Percentiles rank a stretch among this genome's conserved stretches.
phyloP scores from a whole-genome alignment of 768 basidiomycete genomes.

The Wakefieldia striispora region DNA sequence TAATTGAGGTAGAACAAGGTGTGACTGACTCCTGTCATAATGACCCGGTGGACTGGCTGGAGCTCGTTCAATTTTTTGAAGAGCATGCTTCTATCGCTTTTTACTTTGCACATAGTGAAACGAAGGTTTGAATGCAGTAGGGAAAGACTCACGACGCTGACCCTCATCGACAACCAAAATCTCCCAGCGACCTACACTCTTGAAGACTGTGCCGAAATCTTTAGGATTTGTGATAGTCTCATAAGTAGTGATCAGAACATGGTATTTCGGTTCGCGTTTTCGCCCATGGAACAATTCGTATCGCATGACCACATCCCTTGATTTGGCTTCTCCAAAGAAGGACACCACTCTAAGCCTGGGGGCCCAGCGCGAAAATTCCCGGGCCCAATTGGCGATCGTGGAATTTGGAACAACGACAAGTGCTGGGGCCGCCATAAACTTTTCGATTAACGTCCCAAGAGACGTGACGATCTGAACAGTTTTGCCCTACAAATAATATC shows the following conservation, averaged over 20 bases:
- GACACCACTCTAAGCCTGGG: constrained; percentile 75
- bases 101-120: constrained; percentile 51
- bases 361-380: constrained; percentile 84
- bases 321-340: constrained; percentile 77
- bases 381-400: constrained; percentile 92
- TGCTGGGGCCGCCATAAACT: constrained; percentile 67
- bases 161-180: constrained; percentile 91
- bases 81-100: constrained; percentile 74
- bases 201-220: constrained; percentile 77
- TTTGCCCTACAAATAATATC: constrained; percentile 58
- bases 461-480: constrained; percentile 91
- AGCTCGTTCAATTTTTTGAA: constrained; percentile 84
- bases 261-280: constrained; percentile 62
- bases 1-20: background rate
- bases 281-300: constrained; percentile 75
- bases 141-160: constrained; percentile 66
- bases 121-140: background rate
- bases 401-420: constrained; percentile 96
- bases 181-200: constrained; percentile 86
- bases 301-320: constrained; percentile 75
- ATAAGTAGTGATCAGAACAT: constrained; percentile 92
- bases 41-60: constrained; percentile 72
- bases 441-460: constrained; percentile 60
- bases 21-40: constrained; percentile 78
- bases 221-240: constrained; percentile 70